These are phyloP conservation scores for Cochlearia excelsa DNA, from an alignment of 345 rosid species.

Conservation along the genomic window DNA sequence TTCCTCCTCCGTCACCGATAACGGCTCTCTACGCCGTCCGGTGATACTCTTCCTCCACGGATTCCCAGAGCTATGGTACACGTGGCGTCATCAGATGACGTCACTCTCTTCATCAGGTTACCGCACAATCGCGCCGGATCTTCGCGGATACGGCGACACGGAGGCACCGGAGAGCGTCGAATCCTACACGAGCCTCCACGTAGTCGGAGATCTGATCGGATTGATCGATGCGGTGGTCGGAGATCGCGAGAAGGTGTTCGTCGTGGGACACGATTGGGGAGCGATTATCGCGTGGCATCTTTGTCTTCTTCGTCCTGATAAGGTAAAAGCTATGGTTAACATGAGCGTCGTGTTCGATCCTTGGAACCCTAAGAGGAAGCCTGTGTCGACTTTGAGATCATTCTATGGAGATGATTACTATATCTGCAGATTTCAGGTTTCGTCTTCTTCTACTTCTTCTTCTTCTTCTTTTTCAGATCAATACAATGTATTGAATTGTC, in stretches of 20 bases:
- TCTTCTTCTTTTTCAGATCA: no score
- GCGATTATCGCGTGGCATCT: conserved; percentile 38
- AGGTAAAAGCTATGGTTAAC: conserved; percentile 32
- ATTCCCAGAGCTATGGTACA: conserved; percentile 42
- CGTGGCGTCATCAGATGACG: conserved; percentile 39
- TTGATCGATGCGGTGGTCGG: conserved; percentile 34
- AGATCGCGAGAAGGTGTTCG: conserved; percentile 32
- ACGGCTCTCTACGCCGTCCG: conserved; percentile 16
- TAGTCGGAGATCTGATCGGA: conserved; percentile 37
- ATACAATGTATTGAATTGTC: background rate
- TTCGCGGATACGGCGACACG: conserved; percentile 38
- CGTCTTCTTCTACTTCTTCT: background rate
- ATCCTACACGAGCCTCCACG: conserved; percentile 30
- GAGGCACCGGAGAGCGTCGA: conserved; percentile 32
- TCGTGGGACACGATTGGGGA: conserved; percentile 42
- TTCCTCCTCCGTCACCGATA: background rate
- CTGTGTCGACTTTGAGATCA: conserved; percentile 6
- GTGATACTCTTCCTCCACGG: conserved; percentile 40
- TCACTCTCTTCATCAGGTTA: conserved; percentile 31
- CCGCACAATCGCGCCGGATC: conserved; percentile 39
- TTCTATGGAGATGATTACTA: conserved; percentile 38
- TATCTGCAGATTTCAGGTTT: conserved; percentile 38
- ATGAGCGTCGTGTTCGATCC: conserved; percentile 38
- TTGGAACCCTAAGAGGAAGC: conserved; percentile 33
- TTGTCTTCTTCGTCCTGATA: conserved; percentile 36